A percentile compares a stretch with the other conserved stretches of the same genome.
Evolutionary conservation across 2,329 filamentous ascomycete genomes (phyloP).

Genomic region (Tolypocladium tropicale): DNA sequence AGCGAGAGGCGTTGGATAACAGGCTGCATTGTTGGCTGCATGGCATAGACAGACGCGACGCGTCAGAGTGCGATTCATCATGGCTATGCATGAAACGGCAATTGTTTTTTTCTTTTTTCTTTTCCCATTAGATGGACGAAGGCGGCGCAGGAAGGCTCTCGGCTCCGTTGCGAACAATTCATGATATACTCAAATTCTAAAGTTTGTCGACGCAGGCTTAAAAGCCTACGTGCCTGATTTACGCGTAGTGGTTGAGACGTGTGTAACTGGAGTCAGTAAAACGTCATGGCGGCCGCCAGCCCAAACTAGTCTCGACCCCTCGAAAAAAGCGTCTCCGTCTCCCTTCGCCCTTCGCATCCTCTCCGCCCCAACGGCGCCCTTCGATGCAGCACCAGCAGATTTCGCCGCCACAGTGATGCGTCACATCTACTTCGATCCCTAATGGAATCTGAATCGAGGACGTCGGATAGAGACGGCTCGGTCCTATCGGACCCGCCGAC

Average conservation of each 20-base stretch:
- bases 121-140: not conserved
- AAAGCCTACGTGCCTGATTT: too few species aligned
- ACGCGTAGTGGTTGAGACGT: too few species aligned
- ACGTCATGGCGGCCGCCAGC: not conserved
- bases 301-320: not conserved
- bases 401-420: not conserved
- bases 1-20: not conserved
- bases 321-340: not conserved
- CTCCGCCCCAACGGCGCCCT: not conserved
- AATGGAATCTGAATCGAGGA: conserved; percentile 19
- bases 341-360: not conserved
- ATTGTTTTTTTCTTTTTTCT: not conserved
- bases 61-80: not conserved
- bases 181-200: not conserved
- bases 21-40: not conserved
- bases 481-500: conserved; percentile 11
- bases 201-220: not conserved
- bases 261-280: too few species aligned
- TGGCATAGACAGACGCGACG: not conserved
- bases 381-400: not conserved
- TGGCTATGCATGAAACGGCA: not conserved
- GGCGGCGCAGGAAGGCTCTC: not conserved
- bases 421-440: conserved; percentile 5
- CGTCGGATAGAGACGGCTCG: conserved; percentile 22
- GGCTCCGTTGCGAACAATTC: not conserved